phyloP scores from a whole-genome alignment of 345 rosid genomes.

The Syzygium grande region DNA sequence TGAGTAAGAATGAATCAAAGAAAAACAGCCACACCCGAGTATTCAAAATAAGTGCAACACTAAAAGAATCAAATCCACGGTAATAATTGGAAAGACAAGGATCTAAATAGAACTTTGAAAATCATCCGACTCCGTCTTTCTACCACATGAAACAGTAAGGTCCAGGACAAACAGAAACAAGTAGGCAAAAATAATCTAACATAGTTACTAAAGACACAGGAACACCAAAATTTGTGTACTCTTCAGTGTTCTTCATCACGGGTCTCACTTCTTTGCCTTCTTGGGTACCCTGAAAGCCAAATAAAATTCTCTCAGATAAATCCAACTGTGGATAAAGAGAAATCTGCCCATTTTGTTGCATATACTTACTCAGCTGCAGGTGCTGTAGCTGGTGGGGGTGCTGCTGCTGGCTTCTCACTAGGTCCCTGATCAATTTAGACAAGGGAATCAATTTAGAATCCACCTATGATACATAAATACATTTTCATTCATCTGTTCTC shows the following conservation, averaged over 20 bases:
- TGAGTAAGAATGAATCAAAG: not conserved
- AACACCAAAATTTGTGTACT: not conserved
- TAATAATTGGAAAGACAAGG: not conserved
- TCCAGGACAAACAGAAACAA: not conserved
- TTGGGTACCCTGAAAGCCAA: conserved; percentile 2
- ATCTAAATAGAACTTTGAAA: not conserved
- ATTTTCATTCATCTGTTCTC: not conserved
- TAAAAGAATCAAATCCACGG: not conserved
- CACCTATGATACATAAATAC: not conserved
- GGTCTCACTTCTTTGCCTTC: conserved; percentile 12
- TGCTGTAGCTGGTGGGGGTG: not conserved
- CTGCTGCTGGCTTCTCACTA: conserved; percentile 2
- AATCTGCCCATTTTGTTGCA: not conserved
- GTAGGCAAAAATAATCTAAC: not conserved
- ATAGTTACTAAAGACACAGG: not conserved
- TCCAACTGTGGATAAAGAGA: not conserved
- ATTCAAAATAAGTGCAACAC: not conserved
- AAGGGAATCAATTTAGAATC: not conserved
- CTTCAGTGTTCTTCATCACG: not conserved
- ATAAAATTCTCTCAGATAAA: not conserved
- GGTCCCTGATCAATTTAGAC: conserved; percentile 5
- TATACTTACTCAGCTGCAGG: conserved; percentile 6
- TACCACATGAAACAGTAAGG: not conserved
- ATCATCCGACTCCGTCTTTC: not conserved
- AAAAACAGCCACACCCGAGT: not conserved